These are phyloP conservation scores for Phytophthora pluvialis DNA, from an alignment of 352 stramenopile genomes.

Conservation along the genomic window DNA sequence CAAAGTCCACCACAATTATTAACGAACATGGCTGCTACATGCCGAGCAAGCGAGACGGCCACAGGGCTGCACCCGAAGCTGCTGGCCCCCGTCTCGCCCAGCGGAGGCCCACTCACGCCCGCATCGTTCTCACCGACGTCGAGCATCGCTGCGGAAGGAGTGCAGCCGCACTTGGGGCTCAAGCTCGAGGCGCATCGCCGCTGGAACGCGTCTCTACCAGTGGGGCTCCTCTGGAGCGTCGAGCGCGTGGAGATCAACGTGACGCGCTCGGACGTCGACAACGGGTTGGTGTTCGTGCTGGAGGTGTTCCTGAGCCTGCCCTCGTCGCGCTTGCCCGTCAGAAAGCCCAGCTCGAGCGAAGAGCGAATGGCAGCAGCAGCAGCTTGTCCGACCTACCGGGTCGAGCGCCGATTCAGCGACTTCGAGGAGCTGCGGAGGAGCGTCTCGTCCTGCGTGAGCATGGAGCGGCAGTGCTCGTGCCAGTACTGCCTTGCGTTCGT, in stretches of 20 bases:
- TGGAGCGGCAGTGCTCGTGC: constrained; percentile 48
- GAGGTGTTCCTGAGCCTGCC: constrained; percentile 46
- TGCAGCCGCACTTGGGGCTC: constrained; percentile 22
- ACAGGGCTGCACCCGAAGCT: constrained; percentile 16
- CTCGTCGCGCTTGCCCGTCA: constrained; percentile 34
- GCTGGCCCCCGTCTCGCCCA: constrained; percentile 13
- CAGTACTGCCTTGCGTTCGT: constrained; percentile 58
- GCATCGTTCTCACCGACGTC: background rate
- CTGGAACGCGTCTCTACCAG: constrained; percentile 30
- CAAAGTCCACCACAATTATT: background rate
- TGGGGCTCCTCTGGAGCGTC: constrained; percentile 47
- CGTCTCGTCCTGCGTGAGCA: constrained; percentile 37
- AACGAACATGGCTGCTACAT: background rate
- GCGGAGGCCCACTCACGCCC: constrained; percentile 8
- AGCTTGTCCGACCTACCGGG: constrained; percentile 31
- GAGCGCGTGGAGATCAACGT: constrained; percentile 51
- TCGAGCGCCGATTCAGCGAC: constrained; percentile 56
- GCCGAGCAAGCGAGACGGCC: background rate
- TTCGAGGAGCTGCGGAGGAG: constrained; percentile 50
- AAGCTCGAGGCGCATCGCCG: constrained; percentile 39
- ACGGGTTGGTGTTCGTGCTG: constrained; percentile 48
- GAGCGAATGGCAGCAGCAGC: background rate
- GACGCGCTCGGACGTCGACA: constrained; percentile 26
- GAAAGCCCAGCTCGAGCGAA: constrained; percentile 16
- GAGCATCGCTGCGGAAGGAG: background rate